phyloP scores from a whole-genome alignment of 768 basidiomycete genomes.

The Mycena alexandri region DNA sequence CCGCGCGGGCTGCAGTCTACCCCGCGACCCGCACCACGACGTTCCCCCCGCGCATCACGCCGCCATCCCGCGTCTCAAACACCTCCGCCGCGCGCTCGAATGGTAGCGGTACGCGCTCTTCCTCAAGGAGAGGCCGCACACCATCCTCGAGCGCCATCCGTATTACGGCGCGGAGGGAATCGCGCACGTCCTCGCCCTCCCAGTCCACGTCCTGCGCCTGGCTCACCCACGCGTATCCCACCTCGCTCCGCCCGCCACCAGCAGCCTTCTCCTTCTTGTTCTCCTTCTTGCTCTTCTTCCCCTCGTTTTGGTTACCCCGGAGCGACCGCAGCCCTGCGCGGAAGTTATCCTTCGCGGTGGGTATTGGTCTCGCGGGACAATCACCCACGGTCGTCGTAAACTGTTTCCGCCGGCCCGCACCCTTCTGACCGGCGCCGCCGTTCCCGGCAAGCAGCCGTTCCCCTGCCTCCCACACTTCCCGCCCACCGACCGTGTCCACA shows the following conservation, averaged over 20 bases:
- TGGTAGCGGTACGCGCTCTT: slow-evolving; percentile 51
- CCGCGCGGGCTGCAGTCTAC: too few relatives aligned
- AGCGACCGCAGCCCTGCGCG: slow-evolving; percentile 78
- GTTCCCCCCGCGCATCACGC: slow-evolving; percentile 30
- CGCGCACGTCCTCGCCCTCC: slow-evolving; percentile 81
- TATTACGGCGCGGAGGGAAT: slow-evolving; percentile 58
- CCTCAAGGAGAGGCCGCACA: slow-evolving; percentile 61
- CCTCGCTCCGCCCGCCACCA: slow-evolving; percentile 43
- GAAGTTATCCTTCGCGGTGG: slow-evolving; percentile 80
- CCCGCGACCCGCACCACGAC: slow-evolving; percentile 34
- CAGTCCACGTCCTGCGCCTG: slow-evolving; percentile 85
- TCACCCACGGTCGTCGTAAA: slow-evolving; percentile 90
- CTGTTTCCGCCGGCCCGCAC: slow-evolving; percentile 53
- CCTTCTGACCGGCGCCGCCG: slow-evolving; percentile 47
- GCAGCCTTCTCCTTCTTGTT: slow-evolving; percentile 43
- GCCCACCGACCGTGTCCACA: slow-evolving; percentile 86
- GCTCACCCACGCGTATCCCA: slow-evolving; percentile 88
- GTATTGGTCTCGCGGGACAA: slow-evolving; percentile 70
- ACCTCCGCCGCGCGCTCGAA: slow-evolving; percentile 69
- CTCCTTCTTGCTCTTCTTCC: slow-evolving; percentile 37
- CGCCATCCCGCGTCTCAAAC: slow-evolving; percentile 50
- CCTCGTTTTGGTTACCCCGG: slow-evolving; percentile 15
- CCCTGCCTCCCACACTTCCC: slow-evolving; percentile 82
- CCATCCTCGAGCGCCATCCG: slow-evolving; percentile 56
- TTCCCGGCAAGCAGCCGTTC: slow-evolving; percentile 65